These are phyloP conservation scores for Hypoxylon lienhwacheense DNA, from an alignment of 495 filamentous ascomycete species.

Conservation along the genomic window DNA sequence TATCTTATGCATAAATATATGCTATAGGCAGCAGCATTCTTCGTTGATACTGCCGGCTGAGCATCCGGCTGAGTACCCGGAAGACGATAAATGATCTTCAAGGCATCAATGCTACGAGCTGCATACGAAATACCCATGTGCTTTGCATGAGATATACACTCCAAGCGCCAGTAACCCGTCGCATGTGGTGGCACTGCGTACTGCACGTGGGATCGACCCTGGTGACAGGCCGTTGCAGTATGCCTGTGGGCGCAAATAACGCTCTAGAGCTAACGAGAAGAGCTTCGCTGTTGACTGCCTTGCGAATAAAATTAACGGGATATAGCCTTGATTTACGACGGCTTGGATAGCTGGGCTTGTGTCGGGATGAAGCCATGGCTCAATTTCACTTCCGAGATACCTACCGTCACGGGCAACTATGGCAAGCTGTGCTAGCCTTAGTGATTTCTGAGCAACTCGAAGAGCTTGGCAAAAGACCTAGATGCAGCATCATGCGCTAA, in stretches of 20 bases:
- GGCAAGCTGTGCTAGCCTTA: no score
- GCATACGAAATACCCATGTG: slow-evolving; percentile 3
- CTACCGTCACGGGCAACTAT: no score
- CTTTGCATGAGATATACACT: not conserved
- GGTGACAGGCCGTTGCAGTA: slow-evolving; percentile 5
- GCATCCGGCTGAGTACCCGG: no score
- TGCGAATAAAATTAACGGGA: not conserved
- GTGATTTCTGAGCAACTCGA: not conserved
- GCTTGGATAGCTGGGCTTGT: no score
- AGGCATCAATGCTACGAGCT: slow-evolving; percentile 6
- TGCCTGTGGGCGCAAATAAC: slow-evolving; percentile 3
- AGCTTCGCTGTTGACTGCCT: slow-evolving; percentile 2
- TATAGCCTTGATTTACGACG: not conserved
- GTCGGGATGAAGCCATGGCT: no score
- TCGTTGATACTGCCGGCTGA: not conserved
- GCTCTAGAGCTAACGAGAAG: not conserved
- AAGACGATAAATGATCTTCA: slow-evolving; percentile 10
- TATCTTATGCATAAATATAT: slow-evolving; percentile 2
- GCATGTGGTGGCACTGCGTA: slow-evolving; percentile 28
- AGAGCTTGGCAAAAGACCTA: not conserved
- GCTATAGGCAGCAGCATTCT: not conserved
- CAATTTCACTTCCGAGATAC: no score
- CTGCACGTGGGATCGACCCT: slow-evolving; percentile 19
- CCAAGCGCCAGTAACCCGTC: not conserved
- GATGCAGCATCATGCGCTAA: not conserved